Evolutionary conservation across 2,329 filamentous ascomycete species (phyloP), one percentile per base, ranked within the genome.

Genomic region (Neonectria neomacrospora): DNA sequence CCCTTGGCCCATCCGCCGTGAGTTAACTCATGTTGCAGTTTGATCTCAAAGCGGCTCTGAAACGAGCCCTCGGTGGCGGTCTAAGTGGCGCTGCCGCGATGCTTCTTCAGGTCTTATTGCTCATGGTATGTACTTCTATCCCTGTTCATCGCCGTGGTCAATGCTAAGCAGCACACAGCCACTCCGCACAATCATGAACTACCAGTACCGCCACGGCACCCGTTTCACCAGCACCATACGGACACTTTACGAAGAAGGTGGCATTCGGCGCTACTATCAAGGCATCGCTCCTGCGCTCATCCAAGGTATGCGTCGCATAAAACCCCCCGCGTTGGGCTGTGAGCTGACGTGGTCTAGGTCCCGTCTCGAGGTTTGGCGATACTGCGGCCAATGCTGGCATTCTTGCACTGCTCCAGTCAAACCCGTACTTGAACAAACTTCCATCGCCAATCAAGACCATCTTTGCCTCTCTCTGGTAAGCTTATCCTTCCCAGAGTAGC

Each of bases 341-440:
- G 10, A 10, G 14, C 28, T 67, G 2, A 66, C 11, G 2, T 3
- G 2, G 1, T n/a, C 2, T 14, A 82, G 80, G 81, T 0, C 82
- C 82, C 0, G 72, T 82, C 0, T 78, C 82, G 1, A 70, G 82
- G 54, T 84, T 84, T 16, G 82, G 82, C 11, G 82, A 84, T 50
- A 83, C 82, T 1, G 82, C 82, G 1, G 82, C 82, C 45, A 84
- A 84, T 32, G 82, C 81, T 1, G 82, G 82, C 1, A 84, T 84
- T n/a, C 74, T 83, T 0, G 82, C 82, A 0, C 58, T 84, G 30
- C 76, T 84, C 0, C 78, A 81, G 54, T 83, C 81, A 4, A 84
- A 84, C 41, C 75, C 80, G 0, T 83, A 82, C 44, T 61, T 84
- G 26, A 81, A 78, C 26, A 64, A 74, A 51, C 67, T 84, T 18